These are phyloP conservation scores for Dryadomyces quercivorus DNA, from an alignment of 2,329 filamentous ascomycete species.

Conservation along the genomic window DNA sequence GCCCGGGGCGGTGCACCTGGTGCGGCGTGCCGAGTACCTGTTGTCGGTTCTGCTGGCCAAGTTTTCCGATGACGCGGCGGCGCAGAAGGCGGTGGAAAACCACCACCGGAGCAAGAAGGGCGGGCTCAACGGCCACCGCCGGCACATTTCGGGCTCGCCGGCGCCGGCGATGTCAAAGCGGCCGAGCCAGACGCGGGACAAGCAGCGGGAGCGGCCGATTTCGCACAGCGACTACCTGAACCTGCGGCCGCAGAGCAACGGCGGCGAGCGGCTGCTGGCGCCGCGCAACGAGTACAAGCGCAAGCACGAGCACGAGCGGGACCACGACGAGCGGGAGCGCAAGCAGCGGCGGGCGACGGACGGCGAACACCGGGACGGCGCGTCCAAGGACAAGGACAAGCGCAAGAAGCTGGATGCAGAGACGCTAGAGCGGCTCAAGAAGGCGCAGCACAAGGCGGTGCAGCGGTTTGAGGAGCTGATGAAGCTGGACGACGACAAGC, in stretches of 20 bases:
- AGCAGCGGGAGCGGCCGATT: conserved; percentile 30
- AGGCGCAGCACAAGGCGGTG: conserved; percentile 21
- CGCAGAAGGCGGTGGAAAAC: conserved; percentile 74
- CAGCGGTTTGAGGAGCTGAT: conserved; percentile 25
- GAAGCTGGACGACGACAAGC: conserved; percentile 22
- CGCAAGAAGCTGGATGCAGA: conserved; percentile 23
- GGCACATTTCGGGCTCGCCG: conserved; percentile 50
- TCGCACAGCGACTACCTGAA: conserved; percentile 14
- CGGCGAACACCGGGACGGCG: conserved; percentile 16
- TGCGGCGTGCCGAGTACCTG: conserved; percentile 87
- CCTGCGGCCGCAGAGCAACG: conserved; percentile 12
- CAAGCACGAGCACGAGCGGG: conserved; percentile 43
- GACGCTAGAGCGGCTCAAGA: conserved; percentile 22
- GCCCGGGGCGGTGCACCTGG: conserved; percentile 92
- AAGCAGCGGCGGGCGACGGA: conserved; percentile 31
- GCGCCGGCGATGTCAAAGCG: conserved; percentile 43
- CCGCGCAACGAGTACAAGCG: conserved; percentile 46
- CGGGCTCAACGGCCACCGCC: conserved; percentile 46
- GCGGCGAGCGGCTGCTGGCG: conserved; percentile 30
- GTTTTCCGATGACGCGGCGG: conserved; percentile 63
- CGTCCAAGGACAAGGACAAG: conserved; percentile 26
- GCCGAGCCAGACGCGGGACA: conserved; percentile 29
- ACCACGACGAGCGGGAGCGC: conserved; percentile 35
- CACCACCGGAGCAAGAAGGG: conserved; percentile 95
- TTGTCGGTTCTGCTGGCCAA: conserved; percentile 85